Conservation (phyloP, 352 stramenopile species). For the Sclerospora graminicola region DNA sequence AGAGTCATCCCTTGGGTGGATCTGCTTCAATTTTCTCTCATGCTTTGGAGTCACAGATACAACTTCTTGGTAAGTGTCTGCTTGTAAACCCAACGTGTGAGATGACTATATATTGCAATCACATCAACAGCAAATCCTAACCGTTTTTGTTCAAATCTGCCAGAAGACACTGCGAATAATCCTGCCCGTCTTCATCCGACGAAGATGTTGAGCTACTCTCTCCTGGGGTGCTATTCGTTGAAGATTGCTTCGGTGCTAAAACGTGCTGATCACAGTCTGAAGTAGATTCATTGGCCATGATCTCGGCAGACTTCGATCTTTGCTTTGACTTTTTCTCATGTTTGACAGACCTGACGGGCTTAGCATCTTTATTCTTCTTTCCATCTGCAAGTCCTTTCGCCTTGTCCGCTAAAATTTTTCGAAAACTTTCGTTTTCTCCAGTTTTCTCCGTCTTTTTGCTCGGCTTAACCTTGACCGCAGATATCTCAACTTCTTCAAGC, state of each 20-base stretch:
- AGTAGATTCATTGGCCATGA: constrained; percentile 16
- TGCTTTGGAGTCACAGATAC: too few relatives aligned
- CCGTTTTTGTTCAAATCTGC: constrained; percentile 58
- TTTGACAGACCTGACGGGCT: constrained; percentile 6
- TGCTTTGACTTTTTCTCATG: constrained; percentile 12
- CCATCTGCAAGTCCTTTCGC: constrained; percentile 26
- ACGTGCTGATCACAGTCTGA: constrained; percentile 18
- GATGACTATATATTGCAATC: constrained; percentile 9
- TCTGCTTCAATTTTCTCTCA: too few relatives aligned
- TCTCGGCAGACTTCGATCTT: constrained; percentile 19
- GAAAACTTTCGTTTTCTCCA: constrained; percentile 18
- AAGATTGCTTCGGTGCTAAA: constrained; percentile 9
- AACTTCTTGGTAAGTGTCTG: too few relatives aligned
- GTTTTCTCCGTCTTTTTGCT: constrained; percentile 4
- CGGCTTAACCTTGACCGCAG: constrained; percentile 4
- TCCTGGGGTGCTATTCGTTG: constrained; percentile 8
- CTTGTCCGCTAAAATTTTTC: constrained; percentile 31
- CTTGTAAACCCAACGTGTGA: constrained; percentile 8
- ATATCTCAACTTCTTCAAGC: constrained; percentile 13
- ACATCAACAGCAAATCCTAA: constrained; percentile 28
- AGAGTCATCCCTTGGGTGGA: too few relatives aligned
- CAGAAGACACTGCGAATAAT: constrained; percentile 70
- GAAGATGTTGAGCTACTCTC: constrained; percentile 26
- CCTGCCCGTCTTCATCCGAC: constrained; percentile 49
- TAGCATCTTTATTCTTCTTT: constrained; percentile 6